A percentile compares a stretch with the other conserved stretches of the same genome.
Evolutionary conservation across 2,329 filamentous ascomycete species (phyloP).

Genomic region (Phialophora macrospora): DNA sequence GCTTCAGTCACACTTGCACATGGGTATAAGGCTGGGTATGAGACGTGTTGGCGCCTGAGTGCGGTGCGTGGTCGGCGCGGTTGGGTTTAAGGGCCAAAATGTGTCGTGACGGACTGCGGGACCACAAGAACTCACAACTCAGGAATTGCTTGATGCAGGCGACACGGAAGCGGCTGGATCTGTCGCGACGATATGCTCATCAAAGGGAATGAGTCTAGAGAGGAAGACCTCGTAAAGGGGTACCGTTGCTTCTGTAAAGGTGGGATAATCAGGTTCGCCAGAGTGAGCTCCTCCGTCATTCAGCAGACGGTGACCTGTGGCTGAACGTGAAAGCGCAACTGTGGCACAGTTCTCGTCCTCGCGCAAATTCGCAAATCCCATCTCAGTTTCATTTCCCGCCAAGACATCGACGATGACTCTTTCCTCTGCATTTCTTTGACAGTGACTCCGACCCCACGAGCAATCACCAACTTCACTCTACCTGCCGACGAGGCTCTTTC

Average conservation of each 20-base stretch:
- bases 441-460: neutral
- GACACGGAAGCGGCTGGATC: neutral
- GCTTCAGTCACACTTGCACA: neutral
- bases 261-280: constrained; percentile 28
- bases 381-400: neutral
- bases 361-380: neutral
- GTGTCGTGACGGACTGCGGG: neutral
- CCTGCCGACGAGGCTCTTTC: neutral
- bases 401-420: neutral
- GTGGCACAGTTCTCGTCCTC: constrained; percentile 11
- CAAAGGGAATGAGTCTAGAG: neutral
- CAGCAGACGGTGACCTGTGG: constrained; percentile 11
- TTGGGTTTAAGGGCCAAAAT: constrained; percentile 13
- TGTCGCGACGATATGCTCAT: constrained; percentile 3
- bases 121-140: constrained; percentile 25
- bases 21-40: constrained; percentile 1
- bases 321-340: constrained; percentile 14
- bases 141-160: constrained; percentile 5
- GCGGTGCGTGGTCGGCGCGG: constrained; percentile 8
- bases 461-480: neutral
- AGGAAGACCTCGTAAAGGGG: constrained; percentile 1
- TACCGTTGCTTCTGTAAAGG: constrained; percentile 22
- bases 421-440: neutral
- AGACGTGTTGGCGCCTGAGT: neutral
- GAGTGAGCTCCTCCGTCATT: constrained; percentile 29